Conservation (phyloP, 2,329 filamentous ascomycete genomes). For the Emericellopsis atlantica region DNA sequence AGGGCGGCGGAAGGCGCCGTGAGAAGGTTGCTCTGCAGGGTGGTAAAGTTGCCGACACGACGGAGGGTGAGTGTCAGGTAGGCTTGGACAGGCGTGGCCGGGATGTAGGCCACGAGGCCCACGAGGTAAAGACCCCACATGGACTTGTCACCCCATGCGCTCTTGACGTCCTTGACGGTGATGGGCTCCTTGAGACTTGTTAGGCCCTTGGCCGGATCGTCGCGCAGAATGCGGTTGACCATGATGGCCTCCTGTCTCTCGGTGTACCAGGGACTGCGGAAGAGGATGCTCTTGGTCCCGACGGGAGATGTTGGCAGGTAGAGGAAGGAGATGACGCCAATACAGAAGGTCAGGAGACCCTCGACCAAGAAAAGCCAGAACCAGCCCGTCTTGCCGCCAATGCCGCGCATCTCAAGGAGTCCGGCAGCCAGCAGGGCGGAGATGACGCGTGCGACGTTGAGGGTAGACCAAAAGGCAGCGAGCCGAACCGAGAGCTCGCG, state of each 20-base stretch:
- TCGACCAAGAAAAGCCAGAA: conserved; percentile 37
- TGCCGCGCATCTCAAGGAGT: conserved; percentile 35
- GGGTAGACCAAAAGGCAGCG: conserved; percentile 53
- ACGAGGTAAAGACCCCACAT: conserved; percentile 38
- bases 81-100: conserved; percentile 28
- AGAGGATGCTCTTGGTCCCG: conserved; percentile 47
- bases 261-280: conserved; percentile 52
- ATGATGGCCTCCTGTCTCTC: conserved; percentile 59
- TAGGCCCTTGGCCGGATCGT: conserved; percentile 36
- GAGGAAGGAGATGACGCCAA: conserved; percentile 40
- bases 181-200: conserved; percentile 29
- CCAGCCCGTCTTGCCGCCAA: conserved; percentile 36
- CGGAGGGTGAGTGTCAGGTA: conserved; percentile 46
- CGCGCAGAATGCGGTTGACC: conserved; percentile 45
- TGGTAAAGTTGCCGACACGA: conserved; percentile 38
- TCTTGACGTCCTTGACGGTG: conserved; percentile 27
- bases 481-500: conserved; percentile 54
- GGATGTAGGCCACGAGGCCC: conserved; percentile 35
- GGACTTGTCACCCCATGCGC: conserved; percentile 29
- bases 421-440: conserved; percentile 33
- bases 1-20: conserved; percentile 45
- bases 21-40: conserved; percentile 49
- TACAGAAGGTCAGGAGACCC: conserved; percentile 31
- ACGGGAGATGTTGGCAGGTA: conserved; percentile 54
- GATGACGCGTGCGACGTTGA: conserved; percentile 27